Conservation (phyloP, 768 basidiomycete genomes). For the Termitomyces sp. region DNA sequence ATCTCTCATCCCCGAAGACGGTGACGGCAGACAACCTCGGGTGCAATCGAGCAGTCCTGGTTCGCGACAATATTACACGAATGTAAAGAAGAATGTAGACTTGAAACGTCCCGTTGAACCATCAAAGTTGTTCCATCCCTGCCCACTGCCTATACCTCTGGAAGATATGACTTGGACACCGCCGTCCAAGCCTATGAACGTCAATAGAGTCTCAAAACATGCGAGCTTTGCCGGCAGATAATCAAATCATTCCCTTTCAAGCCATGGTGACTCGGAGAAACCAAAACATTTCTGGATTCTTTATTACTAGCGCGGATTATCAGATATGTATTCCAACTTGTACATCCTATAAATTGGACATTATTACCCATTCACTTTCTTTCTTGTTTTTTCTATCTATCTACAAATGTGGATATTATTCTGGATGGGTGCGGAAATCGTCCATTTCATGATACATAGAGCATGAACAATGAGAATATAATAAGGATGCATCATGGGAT, state of each 20-base stretch:
- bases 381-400: not conserved
- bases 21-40: constrained; percentile 11
- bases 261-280: not conserved
- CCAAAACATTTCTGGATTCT: not conserved
- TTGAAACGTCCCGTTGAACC: not conserved
- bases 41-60: constrained; percentile 15
- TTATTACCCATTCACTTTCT: not conserved
- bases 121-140: constrained; percentile 24
- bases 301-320: not conserved
- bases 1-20: constrained; percentile 15
- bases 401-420: not conserved
- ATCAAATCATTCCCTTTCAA: not conserved
- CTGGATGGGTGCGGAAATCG: too few species aligned
- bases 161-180: constrained; percentile 37
- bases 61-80: constrained; percentile 4
- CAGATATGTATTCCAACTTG: not conserved
- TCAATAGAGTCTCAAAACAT: constrained; percentile 26
- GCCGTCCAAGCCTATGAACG: constrained; percentile 13
- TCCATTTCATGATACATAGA: not conserved
- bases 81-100: constrained; percentile 15
- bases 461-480: not conserved
- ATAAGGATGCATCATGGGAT: not conserved
- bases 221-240: constrained; percentile 38
- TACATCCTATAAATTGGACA: not conserved
- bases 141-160: constrained; percentile 55